Percentiles rank a stretch among this genome's conserved stretches.
Conservation (phyloP, 352 stramenopile species). For the Phytophthora rubi region DNA sequence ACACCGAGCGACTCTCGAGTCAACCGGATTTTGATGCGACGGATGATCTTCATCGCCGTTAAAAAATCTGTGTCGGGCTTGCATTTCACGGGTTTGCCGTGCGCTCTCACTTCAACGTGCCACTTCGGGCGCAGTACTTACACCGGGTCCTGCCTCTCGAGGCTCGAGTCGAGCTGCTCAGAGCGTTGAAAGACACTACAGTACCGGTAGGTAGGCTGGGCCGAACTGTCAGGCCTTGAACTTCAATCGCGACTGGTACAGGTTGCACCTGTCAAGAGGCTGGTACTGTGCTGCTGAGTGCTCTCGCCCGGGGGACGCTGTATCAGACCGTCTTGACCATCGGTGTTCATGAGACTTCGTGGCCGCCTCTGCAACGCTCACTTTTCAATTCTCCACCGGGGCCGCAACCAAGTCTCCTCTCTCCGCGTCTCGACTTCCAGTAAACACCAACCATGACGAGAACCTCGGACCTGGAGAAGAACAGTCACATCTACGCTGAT, state of each 20-base stretch:
- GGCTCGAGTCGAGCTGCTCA: neutral
- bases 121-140: conserved; percentile 17
- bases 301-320: neutral
- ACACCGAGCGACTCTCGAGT: conserved; percentile 1
- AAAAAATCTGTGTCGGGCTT: conserved; percentile 20
- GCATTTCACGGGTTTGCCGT: conserved; percentile 22
- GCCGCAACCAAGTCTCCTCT: conserved; percentile 6
- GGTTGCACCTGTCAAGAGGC: neutral
- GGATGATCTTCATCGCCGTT: conserved; percentile 24
- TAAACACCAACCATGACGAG: conserved; percentile 15
- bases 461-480: conserved; percentile 32
- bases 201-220: too few species aligned
- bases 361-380: conserved; percentile 9
- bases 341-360: neutral
- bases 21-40: conserved; percentile 4
- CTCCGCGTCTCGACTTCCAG: conserved; percentile 2
- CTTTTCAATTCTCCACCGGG: conserved; percentile 31
- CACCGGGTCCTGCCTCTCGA: neutral
- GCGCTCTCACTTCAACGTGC: conserved; percentile 29
- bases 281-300: conserved; percentile 13
- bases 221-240: conserved; percentile 9
- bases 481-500: conserved; percentile 26
- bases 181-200: neutral
- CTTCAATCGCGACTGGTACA: conserved; percentile 3
- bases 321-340: neutral